phyloP scores from a whole-genome alignment of 805 yeast species.

The Lipomyces yamanashiensis region DNA sequence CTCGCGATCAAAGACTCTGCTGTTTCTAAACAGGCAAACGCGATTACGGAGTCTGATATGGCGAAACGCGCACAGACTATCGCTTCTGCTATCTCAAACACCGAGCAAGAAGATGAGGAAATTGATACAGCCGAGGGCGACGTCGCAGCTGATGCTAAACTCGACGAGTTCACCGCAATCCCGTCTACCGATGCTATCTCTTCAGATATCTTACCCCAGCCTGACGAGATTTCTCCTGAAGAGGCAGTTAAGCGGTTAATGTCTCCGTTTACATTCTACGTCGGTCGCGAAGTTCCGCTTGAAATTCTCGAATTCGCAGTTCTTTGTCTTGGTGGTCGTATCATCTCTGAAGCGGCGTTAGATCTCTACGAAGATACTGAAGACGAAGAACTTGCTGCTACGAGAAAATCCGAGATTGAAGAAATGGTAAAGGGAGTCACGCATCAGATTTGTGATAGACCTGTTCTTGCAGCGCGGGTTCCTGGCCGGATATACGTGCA shows the following conservation, averaged over 20 bases:
- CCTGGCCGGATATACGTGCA: conserved; percentile 93
- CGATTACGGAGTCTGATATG: conserved; percentile 32
- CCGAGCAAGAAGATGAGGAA: conserved; percentile 56
- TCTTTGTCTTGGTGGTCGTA: conserved; percentile 81
- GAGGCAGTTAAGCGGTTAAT: conserved; percentile 66
- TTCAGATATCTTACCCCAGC: conserved; percentile 39
- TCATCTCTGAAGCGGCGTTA: conserved; percentile 83
- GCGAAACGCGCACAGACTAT: conserved; percentile 27
- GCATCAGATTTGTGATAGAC: conserved; percentile 94
- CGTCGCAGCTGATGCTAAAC: conserved; percentile 39
- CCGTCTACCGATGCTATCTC: conserved; percentile 36
- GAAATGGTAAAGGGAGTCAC: conserved; percentile 57
- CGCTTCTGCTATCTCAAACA: conserved; percentile 8
- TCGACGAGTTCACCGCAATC: conserved; percentile 37
- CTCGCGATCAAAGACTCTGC: conserved; percentile 40
- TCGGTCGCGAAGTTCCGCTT: conserved; percentile 94
- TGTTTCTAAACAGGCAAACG: conserved; percentile 12
- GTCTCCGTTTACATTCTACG: conserved; percentile 74
- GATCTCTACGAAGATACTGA: conserved; percentile 61
- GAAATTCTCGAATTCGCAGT: conserved; percentile 89
- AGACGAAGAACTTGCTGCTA: conserved; percentile 39
- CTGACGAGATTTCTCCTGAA: conserved; percentile 45
- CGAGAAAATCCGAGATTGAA: conserved; percentile 24
- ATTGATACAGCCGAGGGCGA: conserved; percentile 51
- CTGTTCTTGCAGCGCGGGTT: conserved; percentile 72